Evolutionary conservation across 169 alveolate species (phyloP).

Genomic region (Plasmodium vivax): DNA sequence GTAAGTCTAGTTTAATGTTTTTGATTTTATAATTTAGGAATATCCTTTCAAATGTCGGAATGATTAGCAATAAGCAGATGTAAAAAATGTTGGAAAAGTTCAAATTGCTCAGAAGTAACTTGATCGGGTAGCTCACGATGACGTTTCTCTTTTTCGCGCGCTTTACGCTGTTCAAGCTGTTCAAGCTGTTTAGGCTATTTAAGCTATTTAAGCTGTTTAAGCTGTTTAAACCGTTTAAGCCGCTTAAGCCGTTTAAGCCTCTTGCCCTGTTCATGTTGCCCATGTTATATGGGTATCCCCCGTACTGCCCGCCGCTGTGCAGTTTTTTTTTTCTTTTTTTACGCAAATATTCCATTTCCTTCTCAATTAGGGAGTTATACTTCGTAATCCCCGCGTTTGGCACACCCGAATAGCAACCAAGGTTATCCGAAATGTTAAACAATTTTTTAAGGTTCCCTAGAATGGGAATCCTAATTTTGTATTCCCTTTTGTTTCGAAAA

Average conservation of each 20-base stretch:
- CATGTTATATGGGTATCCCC: neutral
- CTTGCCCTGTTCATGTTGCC: neutral
- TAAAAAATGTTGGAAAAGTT: conserved; percentile 74
- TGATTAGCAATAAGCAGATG: conserved; percentile 65
- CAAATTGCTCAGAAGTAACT: conserved; percentile 61
- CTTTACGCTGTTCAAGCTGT: neutral
- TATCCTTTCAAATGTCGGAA: conserved; percentile 75
- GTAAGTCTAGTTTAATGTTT: conserved; percentile 29
- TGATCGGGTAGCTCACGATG: conserved; percentile 52
- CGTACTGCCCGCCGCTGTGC: neutral
- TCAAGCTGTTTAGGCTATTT: neutral
- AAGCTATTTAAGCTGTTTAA: neutral
- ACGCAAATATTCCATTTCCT: conserved; percentile 19
- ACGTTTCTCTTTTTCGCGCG: conserved; percentile 29
- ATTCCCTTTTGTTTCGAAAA: conserved; percentile 3
- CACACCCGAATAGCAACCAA: neutral
- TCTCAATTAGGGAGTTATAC: conserved; percentile 35
- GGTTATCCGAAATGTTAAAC: neutral
- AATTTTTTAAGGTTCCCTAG: conserved; percentile 7
- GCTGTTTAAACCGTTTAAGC: neutral
- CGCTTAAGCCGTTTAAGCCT: neutral
- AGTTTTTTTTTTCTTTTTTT: conserved; percentile 21
- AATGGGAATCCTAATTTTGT: conserved; percentile 12
- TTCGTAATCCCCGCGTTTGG: neutral
- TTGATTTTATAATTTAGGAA: conserved; percentile 75